Evolutionary conservation across 345 rosid genomes (phyloP).

Genomic region (Crucihimalaya himalaica): DNA sequence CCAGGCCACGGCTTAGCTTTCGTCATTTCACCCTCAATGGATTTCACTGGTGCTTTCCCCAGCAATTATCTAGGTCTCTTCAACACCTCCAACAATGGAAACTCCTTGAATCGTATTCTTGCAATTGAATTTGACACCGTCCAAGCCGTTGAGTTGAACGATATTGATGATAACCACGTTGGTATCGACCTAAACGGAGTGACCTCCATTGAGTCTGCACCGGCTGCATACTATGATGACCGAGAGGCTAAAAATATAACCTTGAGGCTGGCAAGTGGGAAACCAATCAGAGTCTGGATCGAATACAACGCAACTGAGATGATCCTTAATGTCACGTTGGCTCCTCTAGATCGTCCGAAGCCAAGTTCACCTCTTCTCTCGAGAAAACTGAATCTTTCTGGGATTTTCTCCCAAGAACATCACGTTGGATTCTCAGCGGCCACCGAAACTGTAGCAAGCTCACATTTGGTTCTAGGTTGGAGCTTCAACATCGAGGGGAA

Average conservation of each 20-base stretch:
- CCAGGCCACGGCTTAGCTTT: conserved; percentile 52
- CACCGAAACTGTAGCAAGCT: conserved; percentile 41
- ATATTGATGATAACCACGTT: conserved; percentile 54
- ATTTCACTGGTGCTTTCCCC: conserved; percentile 19
- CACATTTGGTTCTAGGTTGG: conserved; percentile 61
- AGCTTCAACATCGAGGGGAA: conserved; percentile 55
- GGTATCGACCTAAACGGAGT: conserved; percentile 54
- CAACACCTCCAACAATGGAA: conserved; percentile 42
- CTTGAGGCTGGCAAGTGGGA: conserved; percentile 45
- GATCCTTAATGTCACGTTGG: conserved; percentile 49
- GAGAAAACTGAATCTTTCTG: conserved; percentile 42
- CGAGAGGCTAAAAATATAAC: conserved; percentile 26
- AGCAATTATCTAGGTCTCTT: conserved; percentile 50
- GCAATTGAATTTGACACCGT: conserved; percentile 63
- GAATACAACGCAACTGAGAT: conserved; percentile 48
- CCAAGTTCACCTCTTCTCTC: conserved; percentile 56
- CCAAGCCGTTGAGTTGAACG: conserved; percentile 42
- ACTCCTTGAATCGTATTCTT: conserved; percentile 47
- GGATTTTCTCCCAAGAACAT: conserved; percentile 37
- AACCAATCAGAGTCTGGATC: conserved; percentile 55
- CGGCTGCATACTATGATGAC: conserved; percentile 45
- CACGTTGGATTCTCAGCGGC: conserved; percentile 59
- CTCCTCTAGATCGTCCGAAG: conserved; percentile 36
- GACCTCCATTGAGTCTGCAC: conserved; percentile 39
- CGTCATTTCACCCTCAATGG: conserved; percentile 39